Conservation (phyloP, 2,329 filamentous ascomycete species). For the Ascochyta clinopodiicola region DNA sequence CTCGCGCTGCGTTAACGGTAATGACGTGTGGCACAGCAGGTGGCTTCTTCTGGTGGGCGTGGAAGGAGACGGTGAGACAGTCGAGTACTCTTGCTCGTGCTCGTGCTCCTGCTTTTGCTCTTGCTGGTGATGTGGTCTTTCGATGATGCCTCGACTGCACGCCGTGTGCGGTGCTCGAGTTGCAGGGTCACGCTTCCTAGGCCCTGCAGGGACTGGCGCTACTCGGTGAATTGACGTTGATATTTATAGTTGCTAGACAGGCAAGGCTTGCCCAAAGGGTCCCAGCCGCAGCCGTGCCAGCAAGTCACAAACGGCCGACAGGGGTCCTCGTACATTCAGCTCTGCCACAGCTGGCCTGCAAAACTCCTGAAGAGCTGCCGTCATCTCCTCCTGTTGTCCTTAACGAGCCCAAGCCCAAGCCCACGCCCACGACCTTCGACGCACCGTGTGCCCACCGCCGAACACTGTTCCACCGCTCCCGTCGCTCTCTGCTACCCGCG, state of each 20-base stretch:
- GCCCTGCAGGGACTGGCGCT: conserved; percentile 20
- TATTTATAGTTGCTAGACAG: conserved; percentile 31
- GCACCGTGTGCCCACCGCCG: conserved; percentile 12
- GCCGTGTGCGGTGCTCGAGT: not conserved
- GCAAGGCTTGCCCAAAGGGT: conserved; percentile 17
- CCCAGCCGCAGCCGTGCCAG: conserved; percentile 17
- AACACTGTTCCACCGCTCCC: conserved; percentile 6
- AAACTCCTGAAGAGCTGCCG: conserved; percentile 23
- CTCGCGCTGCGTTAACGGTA: not conserved
- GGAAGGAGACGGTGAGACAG: conserved; percentile 5
- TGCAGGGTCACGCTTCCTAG: conserved; percentile 13
- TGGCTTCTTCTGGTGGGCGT: not conserved
- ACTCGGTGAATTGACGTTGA: conserved; percentile 22
- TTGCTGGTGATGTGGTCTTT: conserved; percentile 5
- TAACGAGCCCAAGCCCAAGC: conserved; percentile 8
- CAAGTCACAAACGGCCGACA: conserved; percentile 22
- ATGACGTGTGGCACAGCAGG: conserved; percentile 9
- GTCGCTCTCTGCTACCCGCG: conserved; percentile 17
- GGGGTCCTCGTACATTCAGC: conserved; percentile 27
- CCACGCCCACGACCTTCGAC: not conserved
- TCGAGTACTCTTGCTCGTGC: not conserved
- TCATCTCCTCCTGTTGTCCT: conserved; percentile 9
- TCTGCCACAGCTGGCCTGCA: conserved; percentile 27
- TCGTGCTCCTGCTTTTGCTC: not conserved
- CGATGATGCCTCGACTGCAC: conserved; percentile 22